These are phyloP conservation scores for Usnea hakonensis DNA, from an alignment of 495 filamentous ascomycete species.

Conservation along the genomic window DNA sequence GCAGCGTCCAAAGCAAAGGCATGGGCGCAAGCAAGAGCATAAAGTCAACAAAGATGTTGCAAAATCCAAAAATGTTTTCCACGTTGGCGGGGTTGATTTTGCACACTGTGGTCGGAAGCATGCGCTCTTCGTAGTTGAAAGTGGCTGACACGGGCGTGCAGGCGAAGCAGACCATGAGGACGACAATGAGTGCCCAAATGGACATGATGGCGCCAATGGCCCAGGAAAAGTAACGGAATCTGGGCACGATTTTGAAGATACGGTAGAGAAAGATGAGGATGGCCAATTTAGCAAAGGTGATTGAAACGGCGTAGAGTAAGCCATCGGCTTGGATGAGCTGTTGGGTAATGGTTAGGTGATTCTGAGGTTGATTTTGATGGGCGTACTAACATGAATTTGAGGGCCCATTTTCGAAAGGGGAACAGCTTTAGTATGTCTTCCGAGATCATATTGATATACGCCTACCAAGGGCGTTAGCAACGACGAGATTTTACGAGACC, in stretches of 20 bases:
- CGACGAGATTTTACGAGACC: neutral
- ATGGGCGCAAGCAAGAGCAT: conserved; percentile 4
- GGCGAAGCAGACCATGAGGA: conserved; percentile 8
- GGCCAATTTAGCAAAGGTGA: conserved; percentile 11
- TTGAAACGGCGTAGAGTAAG: conserved; percentile 5
- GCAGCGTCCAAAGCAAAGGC: conserved; percentile 10
- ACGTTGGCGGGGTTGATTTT: neutral
- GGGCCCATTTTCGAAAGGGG: neutral
- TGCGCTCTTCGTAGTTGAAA: neutral
- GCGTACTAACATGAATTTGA: neutral
- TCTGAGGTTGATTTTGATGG: neutral
- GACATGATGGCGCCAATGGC: neutral
- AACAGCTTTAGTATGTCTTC: neutral
- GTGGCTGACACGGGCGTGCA: conserved; percentile 5
- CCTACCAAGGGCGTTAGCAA: neutral
- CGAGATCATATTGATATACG: neutral
- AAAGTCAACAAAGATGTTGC: conserved; percentile 14
- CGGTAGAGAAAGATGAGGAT: conserved; percentile 14
- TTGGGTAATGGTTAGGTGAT: neutral
- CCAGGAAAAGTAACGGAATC: conserved; percentile 5
- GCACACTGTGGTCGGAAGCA: neutral
- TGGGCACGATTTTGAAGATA: conserved; percentile 3
- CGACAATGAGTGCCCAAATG: neutral
- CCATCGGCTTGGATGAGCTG: neutral
- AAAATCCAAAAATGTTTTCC: conserved; percentile 2